phyloP scores from a whole-genome alignment of 768 basidiomycete genomes.

The Lentinula sp. region DNA sequence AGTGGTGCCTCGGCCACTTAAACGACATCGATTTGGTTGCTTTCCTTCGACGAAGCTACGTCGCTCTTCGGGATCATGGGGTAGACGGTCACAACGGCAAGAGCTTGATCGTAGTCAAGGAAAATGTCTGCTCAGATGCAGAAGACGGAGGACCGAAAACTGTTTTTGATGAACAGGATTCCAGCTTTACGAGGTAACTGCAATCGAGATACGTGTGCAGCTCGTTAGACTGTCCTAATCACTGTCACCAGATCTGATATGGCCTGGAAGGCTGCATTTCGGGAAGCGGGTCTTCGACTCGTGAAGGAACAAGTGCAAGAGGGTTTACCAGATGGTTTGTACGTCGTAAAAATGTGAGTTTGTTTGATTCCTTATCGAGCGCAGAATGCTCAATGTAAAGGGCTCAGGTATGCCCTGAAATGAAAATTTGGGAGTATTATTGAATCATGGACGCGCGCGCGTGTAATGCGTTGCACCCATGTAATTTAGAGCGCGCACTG shows the following conservation, averaged over 20 bases:
- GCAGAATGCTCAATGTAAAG: background rate
- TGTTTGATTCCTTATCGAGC: background rate
- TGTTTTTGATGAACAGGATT: constrained; percentile 82
- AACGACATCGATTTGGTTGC: constrained; percentile 67
- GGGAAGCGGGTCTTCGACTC: constrained; percentile 64
- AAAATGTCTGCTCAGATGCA: constrained; percentile 73
- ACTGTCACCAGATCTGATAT: constrained; percentile 60
- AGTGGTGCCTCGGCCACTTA: constrained; percentile 94
- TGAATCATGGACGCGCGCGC: no score
- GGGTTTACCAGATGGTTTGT: constrained; percentile 79
- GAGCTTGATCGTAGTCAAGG: constrained; percentile 83
- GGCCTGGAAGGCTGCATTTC: constrained; percentile 76
- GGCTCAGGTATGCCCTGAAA: constrained; percentile 17
- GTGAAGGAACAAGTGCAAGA: constrained; percentile 72
- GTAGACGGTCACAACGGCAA: constrained; percentile 24
- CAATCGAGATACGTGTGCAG: background rate
- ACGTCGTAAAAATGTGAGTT: constrained; percentile 79
- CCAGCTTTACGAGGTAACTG: constrained; percentile 77
- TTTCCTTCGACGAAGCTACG: constrained; percentile 64
- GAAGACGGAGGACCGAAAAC: constrained; percentile 40
- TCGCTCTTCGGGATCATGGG: constrained; percentile 46
- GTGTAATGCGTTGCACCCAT: no score
- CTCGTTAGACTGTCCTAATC: background rate
- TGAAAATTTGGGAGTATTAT: background rate
- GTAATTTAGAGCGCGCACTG: no score